Base-by-base conservation (phyloP, 176 grass and related monocot species). In the Phyllostachys edulis region DNA sequence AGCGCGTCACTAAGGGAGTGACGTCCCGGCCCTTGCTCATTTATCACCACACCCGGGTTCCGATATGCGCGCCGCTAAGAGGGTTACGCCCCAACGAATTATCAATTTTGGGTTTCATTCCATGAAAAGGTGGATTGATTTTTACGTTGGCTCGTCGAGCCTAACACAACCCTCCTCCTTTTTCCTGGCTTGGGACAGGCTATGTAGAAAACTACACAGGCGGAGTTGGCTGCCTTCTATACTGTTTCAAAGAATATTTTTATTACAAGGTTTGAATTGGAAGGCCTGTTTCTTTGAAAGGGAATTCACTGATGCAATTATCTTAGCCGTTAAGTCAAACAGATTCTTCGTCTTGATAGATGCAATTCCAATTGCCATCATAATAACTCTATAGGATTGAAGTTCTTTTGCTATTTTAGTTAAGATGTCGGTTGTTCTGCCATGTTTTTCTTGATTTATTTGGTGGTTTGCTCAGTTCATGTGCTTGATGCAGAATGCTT, bases 261-360 rank as follows among this genome's bases (percentile, higher is more conserved):
- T 63, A 26, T 44, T 57, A 59, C 85, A 57, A 55, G n/a, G 46
- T 49, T 73, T 73, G n/a, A 36, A 50, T 76, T 69, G 65, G 32
- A 40, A 78, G 15, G 79, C 20, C 49, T 70, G 66, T 56, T 41
- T 70, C n/a, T n/a, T 60, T 71, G n/a, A 16, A 20, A 41, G 7
- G 16, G 9, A 56, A 34, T 16, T 20, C 26, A 36, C 3, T 45
- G 60, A 78, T 69, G 51, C 38, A 60, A 17, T 82, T 42, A 40
- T 38, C 5, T 80, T 71, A 71, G 11, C n/a, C 34, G 13, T 37
- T 27, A 46, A 71, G 18, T 61, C 16, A 46, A 72, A 73, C 80
- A 62, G 7, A 60, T 23, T 82, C 8, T 46, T 42, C 5, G 17
- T 61, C 55, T 54, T 52, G 54, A 64, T 71, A 54, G 24, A 65